Conservation (phyloP, 208 protist species). For the Trichomonas vaginalis region DNA sequence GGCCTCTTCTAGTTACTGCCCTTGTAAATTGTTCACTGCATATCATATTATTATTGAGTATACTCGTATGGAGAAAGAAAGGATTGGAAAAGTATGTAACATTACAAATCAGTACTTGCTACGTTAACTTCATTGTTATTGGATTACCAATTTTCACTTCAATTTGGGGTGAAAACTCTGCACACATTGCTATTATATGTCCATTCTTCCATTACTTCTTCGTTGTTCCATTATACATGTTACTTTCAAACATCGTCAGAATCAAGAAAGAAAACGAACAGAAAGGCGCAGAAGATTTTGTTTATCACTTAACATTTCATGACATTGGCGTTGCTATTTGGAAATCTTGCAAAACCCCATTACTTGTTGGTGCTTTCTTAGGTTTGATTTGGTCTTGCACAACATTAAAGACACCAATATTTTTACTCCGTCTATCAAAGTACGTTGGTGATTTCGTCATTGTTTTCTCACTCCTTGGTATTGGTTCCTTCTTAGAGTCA, state of each 20-base stretch:
- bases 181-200: not conserved
- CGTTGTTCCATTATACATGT: not conserved
- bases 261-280: not conserved
- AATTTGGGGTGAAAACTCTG: not conserved
- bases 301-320: not conserved
- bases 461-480: not conserved
- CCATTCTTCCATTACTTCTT: not conserved
- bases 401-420: not conserved
- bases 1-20: not conserved
- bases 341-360: not conserved
- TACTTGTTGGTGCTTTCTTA: not conserved
- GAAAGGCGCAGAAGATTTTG: not conserved
- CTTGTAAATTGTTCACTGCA: not conserved
- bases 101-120: not conserved
- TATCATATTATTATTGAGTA: not conserved
- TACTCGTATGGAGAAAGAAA: not conserved
- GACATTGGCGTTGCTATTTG: not conserved
- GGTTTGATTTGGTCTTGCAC: not conserved
- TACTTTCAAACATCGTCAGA: not conserved
- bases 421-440: not conserved
- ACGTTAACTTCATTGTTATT: not conserved
- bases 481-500: not conserved
- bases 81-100: not conserved
- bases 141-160: not conserved
- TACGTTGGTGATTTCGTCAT: not conserved